Conservation (phyloP, 1,284 basidiomycete species). For the Lentinula novae-zelandiae region DNA sequence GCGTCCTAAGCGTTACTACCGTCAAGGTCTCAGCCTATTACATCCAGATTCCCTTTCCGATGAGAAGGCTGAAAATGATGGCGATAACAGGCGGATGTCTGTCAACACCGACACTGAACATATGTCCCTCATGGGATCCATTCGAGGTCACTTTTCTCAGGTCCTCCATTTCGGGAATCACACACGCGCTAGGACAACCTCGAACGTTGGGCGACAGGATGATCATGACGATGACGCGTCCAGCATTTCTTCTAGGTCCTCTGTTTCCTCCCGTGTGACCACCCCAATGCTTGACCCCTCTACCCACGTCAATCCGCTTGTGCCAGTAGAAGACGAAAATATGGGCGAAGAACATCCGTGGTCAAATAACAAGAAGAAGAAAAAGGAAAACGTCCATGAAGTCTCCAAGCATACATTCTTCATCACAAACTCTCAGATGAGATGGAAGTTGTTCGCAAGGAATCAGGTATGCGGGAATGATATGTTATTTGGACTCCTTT, state of each 20-base stretch:
- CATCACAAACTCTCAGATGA: conserved; percentile 87
- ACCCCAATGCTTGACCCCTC: conserved; percentile 70
- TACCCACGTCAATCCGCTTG: conserved; percentile 61
- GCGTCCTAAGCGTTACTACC: conserved; percentile 71
- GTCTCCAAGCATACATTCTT: conserved; percentile 94
- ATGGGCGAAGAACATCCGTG: conserved; percentile 19
- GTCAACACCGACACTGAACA: conserved; percentile 29
- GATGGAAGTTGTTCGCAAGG: conserved; percentile 84
- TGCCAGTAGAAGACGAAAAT: conserved; percentile 19
- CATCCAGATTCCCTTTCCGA: conserved; percentile 30
- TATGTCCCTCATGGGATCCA: conserved; percentile 44
- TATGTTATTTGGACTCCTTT: not conserved
- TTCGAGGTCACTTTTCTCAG: conserved; percentile 47
- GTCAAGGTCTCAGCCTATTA: conserved; percentile 70
- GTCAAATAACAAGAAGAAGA: conserved; percentile 34
- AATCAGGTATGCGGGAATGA: conserved; percentile 60
- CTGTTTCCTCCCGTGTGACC: conserved; percentile 35
- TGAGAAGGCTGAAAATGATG: conserved; percentile 18
- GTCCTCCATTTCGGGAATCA: conserved; percentile 31
- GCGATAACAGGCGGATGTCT: conserved; percentile 16
- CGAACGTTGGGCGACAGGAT: conserved; percentile 14
- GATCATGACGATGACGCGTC: conserved; percentile 18
- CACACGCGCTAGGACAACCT: conserved; percentile 17
- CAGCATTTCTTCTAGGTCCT: conserved; percentile 30
- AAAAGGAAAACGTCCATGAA: conserved; percentile 44